These are phyloP conservation scores for Boeremia lycopersici DNA, from an alignment of 2,329 filamentous ascomycete species.

Conservation along the genomic window DNA sequence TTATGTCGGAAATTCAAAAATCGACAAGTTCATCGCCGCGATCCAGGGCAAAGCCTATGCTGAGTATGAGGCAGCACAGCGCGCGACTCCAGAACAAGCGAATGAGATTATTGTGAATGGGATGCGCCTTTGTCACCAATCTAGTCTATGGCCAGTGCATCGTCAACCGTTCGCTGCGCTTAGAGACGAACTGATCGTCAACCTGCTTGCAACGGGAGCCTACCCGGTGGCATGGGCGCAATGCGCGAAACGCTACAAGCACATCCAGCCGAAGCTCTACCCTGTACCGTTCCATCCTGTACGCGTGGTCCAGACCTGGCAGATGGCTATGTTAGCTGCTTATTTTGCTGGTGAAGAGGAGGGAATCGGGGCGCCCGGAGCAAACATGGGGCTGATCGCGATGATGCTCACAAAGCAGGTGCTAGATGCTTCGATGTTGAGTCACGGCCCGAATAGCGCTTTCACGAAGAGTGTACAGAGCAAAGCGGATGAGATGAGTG, in stretches of 20 bases:
- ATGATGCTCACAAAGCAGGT: constrained; percentile 53
- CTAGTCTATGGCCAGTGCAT: constrained; percentile 54
- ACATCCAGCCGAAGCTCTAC: constrained; percentile 59
- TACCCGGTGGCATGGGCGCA: constrained; percentile 59
- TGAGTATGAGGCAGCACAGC: constrained; percentile 33
- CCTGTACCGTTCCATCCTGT: constrained; percentile 58
- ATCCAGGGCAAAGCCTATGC: constrained; percentile 36
- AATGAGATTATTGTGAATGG: constrained; percentile 46
- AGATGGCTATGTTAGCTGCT: constrained; percentile 46
- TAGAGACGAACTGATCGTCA: constrained; percentile 59
- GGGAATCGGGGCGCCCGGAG: constrained; percentile 33
- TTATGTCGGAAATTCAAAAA: constrained; percentile 30
- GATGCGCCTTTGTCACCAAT: constrained; percentile 50
- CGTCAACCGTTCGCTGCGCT: constrained; percentile 62
- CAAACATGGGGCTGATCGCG: constrained; percentile 52
- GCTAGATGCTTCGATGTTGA: constrained; percentile 46
- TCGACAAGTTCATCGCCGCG: constrained; percentile 35
- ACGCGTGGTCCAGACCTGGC: constrained; percentile 57
- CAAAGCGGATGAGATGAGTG: constrained; percentile 46
- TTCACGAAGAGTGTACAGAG: constrained; percentile 49
- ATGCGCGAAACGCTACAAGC: constrained; percentile 57
- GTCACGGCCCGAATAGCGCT: constrained; percentile 51
- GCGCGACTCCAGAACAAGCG: constrained; percentile 33
- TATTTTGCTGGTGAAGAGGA: constrained; percentile 37
- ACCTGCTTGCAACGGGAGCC: constrained; percentile 51